These are phyloP conservation scores for Bromus sterilis DNA, from an alignment of 176 grass and related monocot species.

Conservation along the genomic window DNA sequence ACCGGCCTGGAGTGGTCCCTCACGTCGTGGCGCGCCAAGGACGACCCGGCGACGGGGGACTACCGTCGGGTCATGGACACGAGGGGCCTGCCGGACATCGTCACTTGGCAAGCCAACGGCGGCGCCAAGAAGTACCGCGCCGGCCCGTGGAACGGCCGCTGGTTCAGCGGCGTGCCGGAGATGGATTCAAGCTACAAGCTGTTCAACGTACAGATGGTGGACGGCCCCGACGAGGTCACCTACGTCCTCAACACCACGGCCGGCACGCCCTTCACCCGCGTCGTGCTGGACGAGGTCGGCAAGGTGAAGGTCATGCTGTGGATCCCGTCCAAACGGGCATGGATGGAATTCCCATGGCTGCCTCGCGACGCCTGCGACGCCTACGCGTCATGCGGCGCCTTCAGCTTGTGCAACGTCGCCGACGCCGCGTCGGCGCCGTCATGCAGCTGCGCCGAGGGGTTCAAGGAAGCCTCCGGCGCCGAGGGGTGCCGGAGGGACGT, in stretches of 20 bases:
- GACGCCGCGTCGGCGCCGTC: constrained; percentile 17
- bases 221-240: constrained; percentile 9
- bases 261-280: constrained; percentile 26
- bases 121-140: background rate
- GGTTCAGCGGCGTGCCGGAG: constrained; percentile 48
- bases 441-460: constrained; percentile 37
- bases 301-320: constrained; percentile 19
- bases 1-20: constrained; percentile 31
- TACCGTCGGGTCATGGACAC: background rate
- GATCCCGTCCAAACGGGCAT: background rate
- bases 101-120: constrained; percentile 15
- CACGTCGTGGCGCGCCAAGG: background rate
- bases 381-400: constrained; percentile 42
- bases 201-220: constrained; percentile 3
- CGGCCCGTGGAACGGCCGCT: constrained; percentile 23
- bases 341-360: background rate
- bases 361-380: constrained; percentile 33
- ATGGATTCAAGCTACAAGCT: constrained; percentile 19
- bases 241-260: constrained; percentile 7
- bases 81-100: constrained; percentile 26
- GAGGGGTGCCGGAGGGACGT: constrained; percentile 44
- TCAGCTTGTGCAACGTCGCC: constrained; percentile 29
- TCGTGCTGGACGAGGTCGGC: constrained; percentile 20
- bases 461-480: constrained; percentile 17
- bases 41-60: constrained; percentile 26